Base-by-base conservation (phyloP, 2,329 filamentous ascomycete species). In the Arthrinium puccinioides region DNA sequence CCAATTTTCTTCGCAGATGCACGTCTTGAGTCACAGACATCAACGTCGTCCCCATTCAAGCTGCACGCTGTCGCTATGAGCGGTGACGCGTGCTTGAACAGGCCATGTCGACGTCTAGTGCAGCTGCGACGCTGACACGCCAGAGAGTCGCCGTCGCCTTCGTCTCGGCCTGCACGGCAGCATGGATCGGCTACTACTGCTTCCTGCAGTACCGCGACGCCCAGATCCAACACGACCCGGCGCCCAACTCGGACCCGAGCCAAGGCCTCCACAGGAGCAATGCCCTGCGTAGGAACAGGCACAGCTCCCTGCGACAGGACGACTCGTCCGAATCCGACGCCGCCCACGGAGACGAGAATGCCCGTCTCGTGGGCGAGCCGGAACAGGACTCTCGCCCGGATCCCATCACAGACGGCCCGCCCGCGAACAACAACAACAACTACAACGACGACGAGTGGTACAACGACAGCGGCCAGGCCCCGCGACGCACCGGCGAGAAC, bases 401-500 rank as follows among this genome's bases (percentile, higher is more conserved):
- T 26, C n/a, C 9, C 9, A 14, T n/a, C n/a, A 26, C n/a, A 14
- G 24, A 14, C 9, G 24, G 24, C n/a, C 24, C 9, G 14, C 24
- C 9, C 24, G 57, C 59, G 2, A 52, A 58, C 16, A 61, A 60
- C 38, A 61, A 66, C 18, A 53, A 31, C 26, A 37, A 37, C 61
- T 52, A 44, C 11, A 49, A 56, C 21, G 59, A 62, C 4, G 67
- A 71, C 35, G 69, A 72, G 40, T 76, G 71, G 71, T 73, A 65
- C 58, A 69, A 72, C 42, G 70, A 74, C 16, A 51, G 57, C 25
- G 44, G 50, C 38, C 56, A 55, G 13, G 56, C 58, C 39, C 57
- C 64, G 38, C 55, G 64, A 21, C 68, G 70, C 40, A 74, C 66
- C 23, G 86, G 85, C 6, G 85, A 92, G 52, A 89, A 88, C 42